phyloP scores from a whole-genome alignment of 2,329 filamentous ascomycete species.

The Coniochaeta ligniaria region DNA sequence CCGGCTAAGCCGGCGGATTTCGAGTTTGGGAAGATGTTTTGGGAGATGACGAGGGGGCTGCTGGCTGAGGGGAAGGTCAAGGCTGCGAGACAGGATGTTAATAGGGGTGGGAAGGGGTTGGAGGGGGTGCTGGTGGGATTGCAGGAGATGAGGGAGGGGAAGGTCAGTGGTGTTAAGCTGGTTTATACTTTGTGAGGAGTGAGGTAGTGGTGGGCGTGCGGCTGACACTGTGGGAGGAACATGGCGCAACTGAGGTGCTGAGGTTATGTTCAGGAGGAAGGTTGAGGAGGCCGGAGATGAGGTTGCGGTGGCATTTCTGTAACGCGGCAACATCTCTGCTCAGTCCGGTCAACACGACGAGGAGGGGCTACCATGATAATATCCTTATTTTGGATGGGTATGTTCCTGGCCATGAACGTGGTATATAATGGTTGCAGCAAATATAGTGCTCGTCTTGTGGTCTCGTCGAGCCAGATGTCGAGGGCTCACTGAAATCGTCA shows the following conservation, averaged over 20 bases:
- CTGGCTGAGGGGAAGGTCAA: constrained; percentile 26
- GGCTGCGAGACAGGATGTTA: constrained; percentile 18
- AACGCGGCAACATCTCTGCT: too few species aligned
- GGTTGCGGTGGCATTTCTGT: too few species aligned
- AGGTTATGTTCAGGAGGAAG: too few species aligned
- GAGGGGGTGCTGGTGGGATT: constrained; percentile 23
- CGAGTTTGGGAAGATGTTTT: constrained; percentile 26
- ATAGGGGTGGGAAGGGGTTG: constrained; percentile 20
- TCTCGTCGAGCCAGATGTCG: not conserved
- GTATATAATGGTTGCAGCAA: not conserved
- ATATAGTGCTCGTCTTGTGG: not conserved
- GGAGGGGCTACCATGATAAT: too few species aligned
- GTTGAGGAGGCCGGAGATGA: too few species aligned
- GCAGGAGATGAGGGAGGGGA: constrained; percentile 19
- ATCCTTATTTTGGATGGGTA: too few species aligned
- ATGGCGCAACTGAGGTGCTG: too few species aligned
- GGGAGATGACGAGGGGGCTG: constrained; percentile 20
- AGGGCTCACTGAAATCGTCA: not conserved
- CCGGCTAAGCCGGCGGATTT: constrained; percentile 19
- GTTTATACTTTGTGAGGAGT: constrained; percentile 23
- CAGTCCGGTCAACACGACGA: too few species aligned
- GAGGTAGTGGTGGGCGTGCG: too few species aligned
- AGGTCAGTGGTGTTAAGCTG: constrained; percentile 30
- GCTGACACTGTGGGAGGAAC: too few species aligned
- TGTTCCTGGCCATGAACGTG: not conserved